phyloP scores from a whole-genome alignment of 1,284 basidiomycete species.

The Boletus semigastroideus region DNA sequence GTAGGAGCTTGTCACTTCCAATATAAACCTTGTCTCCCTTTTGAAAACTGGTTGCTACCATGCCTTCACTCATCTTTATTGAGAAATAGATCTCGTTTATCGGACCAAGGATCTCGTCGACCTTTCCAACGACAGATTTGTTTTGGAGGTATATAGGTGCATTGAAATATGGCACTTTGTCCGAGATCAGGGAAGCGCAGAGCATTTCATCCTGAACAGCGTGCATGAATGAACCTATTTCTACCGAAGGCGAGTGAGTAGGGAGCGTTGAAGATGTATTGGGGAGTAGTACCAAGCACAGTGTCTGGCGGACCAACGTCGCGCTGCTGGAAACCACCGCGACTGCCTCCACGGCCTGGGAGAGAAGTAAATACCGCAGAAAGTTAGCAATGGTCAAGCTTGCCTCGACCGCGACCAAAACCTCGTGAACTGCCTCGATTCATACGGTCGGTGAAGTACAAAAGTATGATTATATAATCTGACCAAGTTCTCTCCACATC shows the following conservation, averaged over 20 bases:
- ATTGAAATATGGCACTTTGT: conserved; percentile 99
- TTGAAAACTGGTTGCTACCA: conserved; percentile 95
- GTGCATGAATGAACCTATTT: conserved; percentile 89
- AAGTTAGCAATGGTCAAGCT: conserved; percentile 3
- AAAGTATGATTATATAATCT: conserved; percentile 17
- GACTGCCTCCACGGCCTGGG: conserved; percentile 53
- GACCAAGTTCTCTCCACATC: not conserved
- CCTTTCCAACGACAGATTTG: conserved; percentile 94
- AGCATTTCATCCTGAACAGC: conserved; percentile 99
- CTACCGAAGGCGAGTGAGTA: conserved; percentile 38
- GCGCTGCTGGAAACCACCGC: conserved; percentile 69
- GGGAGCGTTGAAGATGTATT: not conserved
- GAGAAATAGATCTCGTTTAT: conserved; percentile 99
- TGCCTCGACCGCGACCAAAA: conserved; percentile 45
- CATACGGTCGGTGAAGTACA: conserved; percentile 37
- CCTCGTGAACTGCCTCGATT: conserved; percentile 49
- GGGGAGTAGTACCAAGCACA: conserved; percentile 62
- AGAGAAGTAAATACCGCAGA: conserved; percentile 10
- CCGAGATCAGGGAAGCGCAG: conserved; percentile 80
- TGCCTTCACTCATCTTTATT: conserved; percentile 95
- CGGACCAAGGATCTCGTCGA: conserved; percentile 95
- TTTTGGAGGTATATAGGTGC: conserved; percentile 99
- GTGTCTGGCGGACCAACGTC: conserved; percentile 83
- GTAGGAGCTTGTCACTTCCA: conserved; percentile 92
- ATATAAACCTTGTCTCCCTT: conserved; percentile 99